Conservation (phyloP, 768 basidiomycete genomes). For the Leccinum broughii region DNA sequence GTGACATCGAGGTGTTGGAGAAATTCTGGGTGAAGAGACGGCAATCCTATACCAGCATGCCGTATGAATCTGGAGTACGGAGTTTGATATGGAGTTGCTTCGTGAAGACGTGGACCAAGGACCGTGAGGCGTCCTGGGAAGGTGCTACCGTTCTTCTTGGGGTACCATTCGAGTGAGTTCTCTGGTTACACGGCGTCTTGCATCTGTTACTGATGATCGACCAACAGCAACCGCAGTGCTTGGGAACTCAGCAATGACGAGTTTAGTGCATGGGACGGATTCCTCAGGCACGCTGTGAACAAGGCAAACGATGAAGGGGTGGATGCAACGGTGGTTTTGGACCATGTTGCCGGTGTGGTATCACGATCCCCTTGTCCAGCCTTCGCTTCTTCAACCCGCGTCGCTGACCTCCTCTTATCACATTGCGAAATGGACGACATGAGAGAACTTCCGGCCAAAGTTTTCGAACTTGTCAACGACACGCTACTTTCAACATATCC, state of each 20-base stretch:
- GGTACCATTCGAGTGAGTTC: constrained; percentile 62
- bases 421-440: constrained; percentile 51
- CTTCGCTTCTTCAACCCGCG: constrained; percentile 46
- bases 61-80: constrained; percentile 44
- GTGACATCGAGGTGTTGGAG: constrained; percentile 47
- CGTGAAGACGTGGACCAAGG: constrained; percentile 54
- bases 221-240: constrained; percentile 37
- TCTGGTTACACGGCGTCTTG: constrained; percentile 3
- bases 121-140: constrained; percentile 51
- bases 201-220: constrained; percentile 8
- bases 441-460: constrained; percentile 50
- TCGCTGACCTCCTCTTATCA: constrained; percentile 62
- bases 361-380: constrained; percentile 40
- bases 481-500: constrained; percentile 66
- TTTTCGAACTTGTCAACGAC: constrained; percentile 62
- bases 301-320: constrained; percentile 62
- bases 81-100: constrained; percentile 58
- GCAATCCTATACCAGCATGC: constrained; percentile 23
- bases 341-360: constrained; percentile 53
- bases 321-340: constrained; percentile 53
- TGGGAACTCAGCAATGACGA: constrained; percentile 61
- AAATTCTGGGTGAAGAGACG: constrained; percentile 49
- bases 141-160: constrained; percentile 51
- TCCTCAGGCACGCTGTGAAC: constrained; percentile 51
- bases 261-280: constrained; percentile 56